Evolutionary conservation across 441 rosid genomes (phyloP).

Genomic region (Dalechampia spathulata): DNA sequence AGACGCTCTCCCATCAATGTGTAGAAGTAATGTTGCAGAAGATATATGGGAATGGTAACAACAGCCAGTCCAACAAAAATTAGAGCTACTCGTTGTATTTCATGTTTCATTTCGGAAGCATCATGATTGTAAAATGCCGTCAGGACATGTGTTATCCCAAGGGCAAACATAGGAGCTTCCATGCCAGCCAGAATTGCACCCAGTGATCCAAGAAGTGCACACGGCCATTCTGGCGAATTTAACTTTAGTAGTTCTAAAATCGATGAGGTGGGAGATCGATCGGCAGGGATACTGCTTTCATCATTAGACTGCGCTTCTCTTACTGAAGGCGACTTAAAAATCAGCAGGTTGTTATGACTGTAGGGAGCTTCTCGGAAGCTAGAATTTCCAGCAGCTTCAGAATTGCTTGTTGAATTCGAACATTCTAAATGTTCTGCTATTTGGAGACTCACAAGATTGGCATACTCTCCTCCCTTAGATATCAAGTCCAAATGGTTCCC

Average conservation of each 20-base stretch:
- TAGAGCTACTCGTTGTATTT: slow-evolving; percentile 36
- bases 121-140: slow-evolving; percentile 54
- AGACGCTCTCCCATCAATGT: slow-evolving; percentile 81
- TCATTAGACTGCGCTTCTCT: slow-evolving; percentile 11
- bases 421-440: slow-evolving; percentile 29
- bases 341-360: slow-evolving; percentile 22
- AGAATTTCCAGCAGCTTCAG: slow-evolving; percentile 27
- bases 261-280: slow-evolving; percentile 19
- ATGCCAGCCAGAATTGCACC: slow-evolving; percentile 71
- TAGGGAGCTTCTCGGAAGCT: slow-evolving; percentile 34
- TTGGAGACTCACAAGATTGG: slow-evolving; percentile 49
- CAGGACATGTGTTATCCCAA: slow-evolving; percentile 58
- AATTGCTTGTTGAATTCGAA: slow-evolving; percentile 27
- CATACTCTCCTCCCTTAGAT: slow-evolving; percentile 63
- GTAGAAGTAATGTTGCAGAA: slow-evolving; percentile 70
- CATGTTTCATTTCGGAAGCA: slow-evolving; percentile 34
- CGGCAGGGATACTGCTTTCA: slow-evolving; percentile 14
- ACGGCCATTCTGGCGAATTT: slow-evolving; percentile 81
- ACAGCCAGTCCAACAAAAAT: slow-evolving; percentile 42
- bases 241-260: slow-evolving; percentile 55
- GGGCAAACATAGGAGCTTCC: slow-evolving; percentile 64
- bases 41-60: slow-evolving; percentile 53
- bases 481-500: slow-evolving; percentile 59
- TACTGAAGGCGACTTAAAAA: slow-evolving; percentile 5
- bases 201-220: slow-evolving; percentile 66